Conservation (phyloP, 805 yeast species). For the Lipomyces kockii region DNA sequence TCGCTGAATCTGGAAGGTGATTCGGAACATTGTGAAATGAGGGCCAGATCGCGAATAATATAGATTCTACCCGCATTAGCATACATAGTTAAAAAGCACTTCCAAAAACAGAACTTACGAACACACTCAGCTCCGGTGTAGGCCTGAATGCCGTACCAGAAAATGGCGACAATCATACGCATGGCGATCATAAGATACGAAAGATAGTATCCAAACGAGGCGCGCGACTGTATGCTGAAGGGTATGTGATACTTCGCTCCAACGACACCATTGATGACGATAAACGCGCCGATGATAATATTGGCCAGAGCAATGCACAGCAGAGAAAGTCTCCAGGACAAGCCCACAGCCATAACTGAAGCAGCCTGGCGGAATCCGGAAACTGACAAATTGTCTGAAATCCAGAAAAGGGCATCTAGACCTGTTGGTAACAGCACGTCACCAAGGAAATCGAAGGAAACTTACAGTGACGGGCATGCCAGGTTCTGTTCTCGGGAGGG, state of each 20-base stretch:
- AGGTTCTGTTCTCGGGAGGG: conserved; percentile 27
- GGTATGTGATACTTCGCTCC: conserved; percentile 57
- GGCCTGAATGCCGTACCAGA: conserved; percentile 89
- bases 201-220: conserved; percentile 86
- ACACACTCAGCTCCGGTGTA: conserved; percentile 86
- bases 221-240: conserved; percentile 75
- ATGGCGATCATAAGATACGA: conserved; percentile 77
- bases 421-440: not conserved
- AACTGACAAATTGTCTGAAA: conserved; percentile 44
- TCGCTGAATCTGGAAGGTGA: conserved; percentile 40
- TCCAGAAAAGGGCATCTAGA: conserved; percentile 41
- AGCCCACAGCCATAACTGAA: conserved; percentile 51
- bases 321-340: conserved; percentile 53
- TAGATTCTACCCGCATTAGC: conserved; percentile 47
- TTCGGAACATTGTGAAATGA: conserved; percentile 48
- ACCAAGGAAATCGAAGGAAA: not conserved
- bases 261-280: conserved; percentile 53
- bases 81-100: not conserved
- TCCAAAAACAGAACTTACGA: conserved; percentile 62
- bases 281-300: conserved; percentile 48
- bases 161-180: conserved; percentile 83
- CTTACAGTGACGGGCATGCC: conserved; percentile 31
- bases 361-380: conserved; percentile 54
- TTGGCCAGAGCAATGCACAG: conserved; percentile 53
- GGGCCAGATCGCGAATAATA: conserved; percentile 77